phyloP scores from a whole-genome alignment of 2,329 filamentous ascomycete genomes.

The Xylaria sp. region DNA sequence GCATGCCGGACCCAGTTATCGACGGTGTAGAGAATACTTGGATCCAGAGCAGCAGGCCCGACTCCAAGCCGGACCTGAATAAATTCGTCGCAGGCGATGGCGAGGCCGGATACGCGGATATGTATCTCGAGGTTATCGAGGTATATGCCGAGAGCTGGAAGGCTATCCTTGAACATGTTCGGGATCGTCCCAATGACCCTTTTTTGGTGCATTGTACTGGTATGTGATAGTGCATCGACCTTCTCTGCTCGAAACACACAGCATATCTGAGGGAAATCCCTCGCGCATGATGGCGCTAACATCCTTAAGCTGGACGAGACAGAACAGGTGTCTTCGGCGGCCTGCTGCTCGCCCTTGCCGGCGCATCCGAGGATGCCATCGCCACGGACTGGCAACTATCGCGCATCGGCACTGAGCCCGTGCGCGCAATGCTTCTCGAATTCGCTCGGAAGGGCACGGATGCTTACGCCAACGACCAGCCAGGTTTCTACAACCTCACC shows the following conservation, averaged over 20 bases:
- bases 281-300: not conserved
- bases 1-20: constrained; percentile 54
- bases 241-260: not conserved
- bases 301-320: constrained; percentile 60
- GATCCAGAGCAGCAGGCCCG: constrained; percentile 50
- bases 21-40: constrained; percentile 58
- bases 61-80: constrained; percentile 51
- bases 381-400: constrained; percentile 64
- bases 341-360: constrained; percentile 62
- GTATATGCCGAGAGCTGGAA: constrained; percentile 56
- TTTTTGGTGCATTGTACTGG: constrained; percentile 66
- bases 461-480: constrained; percentile 51
- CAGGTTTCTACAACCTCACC: constrained; percentile 61
- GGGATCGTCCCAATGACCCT: constrained; percentile 56
- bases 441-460: constrained; percentile 54
- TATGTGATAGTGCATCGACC: constrained; percentile 43
- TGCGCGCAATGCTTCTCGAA: constrained; percentile 57
- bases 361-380: constrained; percentile 55
- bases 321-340: constrained; percentile 63
- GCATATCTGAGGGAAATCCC: not conserved
- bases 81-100: constrained; percentile 59
- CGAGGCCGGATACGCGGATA: constrained; percentile 55
- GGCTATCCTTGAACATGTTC: constrained; percentile 59
- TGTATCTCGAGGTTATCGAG: constrained; percentile 60
- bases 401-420: constrained; percentile 62